Evolutionary conservation across 148 eudicot species (phyloP), one percentile per base, ranked within the genome.

Genomic region (Dianthus caryophyllus): DNA sequence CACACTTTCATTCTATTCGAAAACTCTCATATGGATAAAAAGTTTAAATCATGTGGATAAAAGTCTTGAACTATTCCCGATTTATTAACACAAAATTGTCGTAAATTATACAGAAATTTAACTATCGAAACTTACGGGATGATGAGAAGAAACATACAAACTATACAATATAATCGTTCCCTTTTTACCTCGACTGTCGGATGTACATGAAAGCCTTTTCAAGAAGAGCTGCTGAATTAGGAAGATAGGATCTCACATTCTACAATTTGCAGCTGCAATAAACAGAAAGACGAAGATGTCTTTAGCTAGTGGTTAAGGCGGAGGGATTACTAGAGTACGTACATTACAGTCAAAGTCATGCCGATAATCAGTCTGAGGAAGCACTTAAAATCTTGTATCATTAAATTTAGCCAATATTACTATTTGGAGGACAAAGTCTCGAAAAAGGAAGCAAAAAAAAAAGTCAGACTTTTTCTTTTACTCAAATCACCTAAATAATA

Each of bases 201-300:
- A 30, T 48, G 61, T 66, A 49, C 76, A 48, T 12, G 13, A 27
- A 27, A 25, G 65, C 36, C 51, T 57, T n/a, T 58, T 60, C 36
- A 6, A 29, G 36, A 59, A 52, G 27, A 30, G 44, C 24, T 65
- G 44, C 24, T 65, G 29, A 31, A 14, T 29, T 49, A 16, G 44
- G 62, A 43, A 20, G 46, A 1, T 31, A 33, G 26, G 39, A 38
- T 27, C 69, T 88, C 87, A 88, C 75, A 88, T 86, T 74, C 96
- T 84, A 71, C 96, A 88, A 73, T 85, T 88, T 44, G 90, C 88
- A 84, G 90, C 96, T 88, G 88, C 65, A 27, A 79, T 27, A 25
- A 16, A 46, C 41, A 33, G 52, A 54, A 73, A 57, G 30, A 67
- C 2, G 49, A 50, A 17, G 39, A 24, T 9, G 54, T 46, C 41